phyloP scores from a whole-genome alignment of 805 yeast genomes.

The Sugiyamaella smithiae region DNA sequence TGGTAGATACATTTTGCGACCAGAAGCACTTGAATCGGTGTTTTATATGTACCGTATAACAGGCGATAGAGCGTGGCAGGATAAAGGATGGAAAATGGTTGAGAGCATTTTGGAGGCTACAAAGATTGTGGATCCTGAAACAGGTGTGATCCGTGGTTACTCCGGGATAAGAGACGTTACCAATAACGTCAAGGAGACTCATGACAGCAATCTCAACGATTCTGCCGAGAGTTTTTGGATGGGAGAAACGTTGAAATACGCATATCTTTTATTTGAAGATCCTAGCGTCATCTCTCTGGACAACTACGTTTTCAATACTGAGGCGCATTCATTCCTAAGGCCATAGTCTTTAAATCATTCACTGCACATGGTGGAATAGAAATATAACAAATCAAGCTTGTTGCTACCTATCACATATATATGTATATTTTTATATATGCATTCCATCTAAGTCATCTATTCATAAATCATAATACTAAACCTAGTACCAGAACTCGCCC shows the following conservation, averaged over 20 bases:
- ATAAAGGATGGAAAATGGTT: conserved; percentile 51
- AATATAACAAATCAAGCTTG: background rate
- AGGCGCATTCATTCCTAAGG: conserved; percentile 54
- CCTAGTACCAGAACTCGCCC: conserved; percentile 62
- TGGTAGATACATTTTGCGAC: conserved; percentile 48
- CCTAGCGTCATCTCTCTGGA: conserved; percentile 44
- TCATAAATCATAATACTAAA: background rate
- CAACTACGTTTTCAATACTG: conserved; percentile 57
- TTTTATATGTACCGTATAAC: conserved; percentile 58
- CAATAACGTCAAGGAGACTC: conserved; percentile 41
- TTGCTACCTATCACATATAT: background rate
- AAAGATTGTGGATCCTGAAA: conserved; percentile 21
- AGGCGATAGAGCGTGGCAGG: conserved; percentile 56
- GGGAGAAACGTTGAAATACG: conserved; percentile 87
- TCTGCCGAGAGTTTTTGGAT: conserved; percentile 70
- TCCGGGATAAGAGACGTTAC: conserved; percentile 44
- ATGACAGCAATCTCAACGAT: conserved; percentile 63
- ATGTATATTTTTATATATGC: background rate
- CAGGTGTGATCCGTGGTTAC: conserved; percentile 36
- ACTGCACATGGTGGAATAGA: too few relatives aligned
- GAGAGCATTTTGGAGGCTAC: conserved; percentile 32
- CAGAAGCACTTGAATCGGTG: conserved; percentile 61
- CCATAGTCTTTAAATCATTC: too few relatives aligned
- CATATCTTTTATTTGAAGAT: conserved; percentile 64
- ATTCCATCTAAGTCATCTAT: background rate